Base-by-base conservation (phyloP, 768 basidiomycete species). In the Psilocybe subaeruginosa region DNA sequence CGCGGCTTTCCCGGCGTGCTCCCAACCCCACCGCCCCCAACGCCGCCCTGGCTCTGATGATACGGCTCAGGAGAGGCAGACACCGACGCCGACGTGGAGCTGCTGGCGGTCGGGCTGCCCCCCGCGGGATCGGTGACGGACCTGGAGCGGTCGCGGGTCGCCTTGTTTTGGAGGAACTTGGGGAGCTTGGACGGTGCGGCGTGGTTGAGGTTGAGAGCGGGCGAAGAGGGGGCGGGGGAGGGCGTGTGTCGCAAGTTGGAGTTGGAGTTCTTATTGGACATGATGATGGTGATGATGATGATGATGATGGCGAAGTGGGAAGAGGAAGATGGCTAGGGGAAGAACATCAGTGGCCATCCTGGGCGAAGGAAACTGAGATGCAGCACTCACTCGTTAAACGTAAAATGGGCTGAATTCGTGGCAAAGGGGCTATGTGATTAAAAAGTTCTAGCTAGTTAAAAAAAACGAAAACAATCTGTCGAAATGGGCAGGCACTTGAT, bases 141-240 rank as follows among this genome's bases (percentile, higher is more conserved):
- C 74, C 80, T 85, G 19, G 85, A 82, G 62, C 88, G 77, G 75
- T 89, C 88, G 48, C 88, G 81, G 52, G 67, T 72, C 33, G 73
- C 70, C 68, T 84, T 81, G 62, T 88, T 90, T 69, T 89, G 86
- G 8, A 91, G 78, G 67, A 91, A 89, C 70, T 83, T 89, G 69
- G 87, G 79, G 4, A 91, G 75, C 72, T 88, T 90, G 14, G 85
- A 84, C 23, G 72, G 60, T 56, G 74, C 33, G 6, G 33, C 63
- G 68, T 78, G 78, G 46, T 68, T 68, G 29, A 76, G 69, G 46
- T 74, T 69, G 29, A 83, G 78, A 47, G 82, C 76, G 12, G 41
- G 4, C 7, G 41, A 5, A 3, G 70, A 60, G 8, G 68, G 60
- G 12, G 69, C 60, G 46, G 70, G 63, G 31, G 69, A 69, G 60